phyloP scores from a whole-genome alignment of 1,284 basidiomycete genomes.

The Tilletia setariae region DNA sequence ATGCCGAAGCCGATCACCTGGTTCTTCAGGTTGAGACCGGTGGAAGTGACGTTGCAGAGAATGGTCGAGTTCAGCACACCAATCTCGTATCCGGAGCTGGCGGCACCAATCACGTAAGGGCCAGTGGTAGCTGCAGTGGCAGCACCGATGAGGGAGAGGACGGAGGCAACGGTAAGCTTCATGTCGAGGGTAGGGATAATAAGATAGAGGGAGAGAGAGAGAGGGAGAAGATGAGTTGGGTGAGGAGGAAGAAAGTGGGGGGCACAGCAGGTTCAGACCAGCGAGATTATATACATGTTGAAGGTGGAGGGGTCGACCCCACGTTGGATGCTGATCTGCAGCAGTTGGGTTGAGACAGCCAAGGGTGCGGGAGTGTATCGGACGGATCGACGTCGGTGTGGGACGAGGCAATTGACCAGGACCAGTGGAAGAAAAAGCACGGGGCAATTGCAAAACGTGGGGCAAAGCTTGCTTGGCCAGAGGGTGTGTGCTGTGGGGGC shows the following conservation, averaged over 20 bases:
- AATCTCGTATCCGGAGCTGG: slow-evolving; percentile 10
- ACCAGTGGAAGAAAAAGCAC: too few species aligned
- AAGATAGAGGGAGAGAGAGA: neutral
- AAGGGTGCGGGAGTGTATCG: too few species aligned
- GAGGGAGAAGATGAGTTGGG: neutral
- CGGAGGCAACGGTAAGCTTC: slow-evolving; percentile 8
- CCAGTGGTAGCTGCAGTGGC: slow-evolving; percentile 6
- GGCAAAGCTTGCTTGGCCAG: too few species aligned
- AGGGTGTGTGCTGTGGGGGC: too few species aligned
- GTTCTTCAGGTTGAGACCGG: slow-evolving; percentile 15
- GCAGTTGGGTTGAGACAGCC: too few species aligned
- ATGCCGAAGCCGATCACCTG: slow-evolving; percentile 9
- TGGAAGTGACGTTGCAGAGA: slow-evolving; percentile 7
- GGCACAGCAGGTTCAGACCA: neutral
- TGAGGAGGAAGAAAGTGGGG: neutral
- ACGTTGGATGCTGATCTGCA: too few species aligned
- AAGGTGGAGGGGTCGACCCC: too few species aligned
- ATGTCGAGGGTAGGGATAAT: slow-evolving; percentile 1
- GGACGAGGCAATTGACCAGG: too few species aligned
- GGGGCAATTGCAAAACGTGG: too few species aligned
- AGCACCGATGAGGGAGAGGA: slow-evolving; percentile 10
- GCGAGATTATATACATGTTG: too few species aligned
- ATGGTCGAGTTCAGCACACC: slow-evolving; percentile 10
- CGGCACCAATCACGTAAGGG: neutral
- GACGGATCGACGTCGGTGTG: too few species aligned